These are phyloP conservation scores for Endotrypanum monterogeii DNA, from an alignment of 208 protist species.

Conservation along the genomic window DNA sequence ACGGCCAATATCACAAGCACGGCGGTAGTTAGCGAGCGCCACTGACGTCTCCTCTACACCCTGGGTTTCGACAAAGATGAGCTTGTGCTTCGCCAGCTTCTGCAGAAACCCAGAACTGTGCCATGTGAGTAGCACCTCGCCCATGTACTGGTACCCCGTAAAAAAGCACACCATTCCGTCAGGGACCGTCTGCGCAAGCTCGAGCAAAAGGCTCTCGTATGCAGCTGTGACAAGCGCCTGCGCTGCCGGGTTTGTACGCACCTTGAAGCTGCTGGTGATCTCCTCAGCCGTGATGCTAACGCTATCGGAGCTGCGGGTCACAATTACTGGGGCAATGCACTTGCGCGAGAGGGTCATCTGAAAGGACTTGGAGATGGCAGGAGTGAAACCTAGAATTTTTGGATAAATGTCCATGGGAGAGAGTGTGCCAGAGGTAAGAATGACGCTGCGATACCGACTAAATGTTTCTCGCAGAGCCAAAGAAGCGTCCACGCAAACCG, in stretches of 20 bases:
- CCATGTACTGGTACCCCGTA: constrained; percentile 96
- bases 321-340: constrained; percentile 95
- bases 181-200: constrained; percentile 95
- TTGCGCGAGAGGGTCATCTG: constrained; percentile 96
- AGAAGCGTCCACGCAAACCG: constrained; percentile 97
- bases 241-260: constrained; percentile 70
- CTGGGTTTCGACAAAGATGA: constrained; percentile 99
- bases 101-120: constrained; percentile 92
- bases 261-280: constrained; percentile 90
- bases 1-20: constrained; percentile 97
- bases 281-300: constrained; percentile 89
- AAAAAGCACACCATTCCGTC: constrained; percentile 99
- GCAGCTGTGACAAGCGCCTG: constrained; percentile 95
- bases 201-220: constrained; percentile 95
- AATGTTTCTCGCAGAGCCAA: constrained; percentile 97
- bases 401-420: constrained; percentile 99
- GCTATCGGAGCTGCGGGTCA: constrained; percentile 88
- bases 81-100: constrained; percentile 94
- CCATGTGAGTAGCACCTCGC: constrained; percentile 94
- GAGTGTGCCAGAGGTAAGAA: constrained; percentile 98
- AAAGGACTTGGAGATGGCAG: constrained; percentile 92
- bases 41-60: constrained; percentile 96
- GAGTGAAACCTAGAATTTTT: constrained; percentile 97
- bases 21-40: constrained; percentile 97
- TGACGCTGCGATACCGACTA: constrained; percentile 93